Evolutionary conservation across 495 filamentous ascomycete species (phyloP), one percentile per base, ranked within the genome.

Genomic region (Hypoxylon cercidicola): DNA sequence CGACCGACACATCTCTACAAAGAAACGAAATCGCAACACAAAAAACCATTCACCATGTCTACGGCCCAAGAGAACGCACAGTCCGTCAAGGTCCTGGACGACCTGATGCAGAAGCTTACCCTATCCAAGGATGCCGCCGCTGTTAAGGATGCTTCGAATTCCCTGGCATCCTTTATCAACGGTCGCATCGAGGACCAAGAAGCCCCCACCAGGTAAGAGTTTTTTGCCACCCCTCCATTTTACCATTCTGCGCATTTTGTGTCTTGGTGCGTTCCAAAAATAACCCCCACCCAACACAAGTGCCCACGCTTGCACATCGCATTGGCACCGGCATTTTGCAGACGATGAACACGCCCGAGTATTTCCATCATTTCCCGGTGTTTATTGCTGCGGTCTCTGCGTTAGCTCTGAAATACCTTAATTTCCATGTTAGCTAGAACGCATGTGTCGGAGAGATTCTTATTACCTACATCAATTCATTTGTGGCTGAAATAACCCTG

Each of bases 91-190:
- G 73, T 83, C 40, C 74, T 83, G 49, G 79, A 83, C 40, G 81
- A 83, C 61, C 74, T 83, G 43, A 79, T 83, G 76, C 73, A 81
- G 66, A 80, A 82, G 77, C 80, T 83, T 70, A 80, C 75, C 64
- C 66, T 83, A 69, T 79, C 80, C 68, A 82, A 81, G 67, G 81
- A 83, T 68, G 79, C 80, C 20, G 77, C 74, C 46, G 75, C 77
- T 51, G 69, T 76, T 68, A 83, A 83, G 77, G 77, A 82, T 46
- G 74, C 81, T 23, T 75, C 81, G 25, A 64, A 52, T 46, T 73
- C 75, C 9, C 41, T 83, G 45, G 81, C 81, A n/a, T 73, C 78
- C 11, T 83, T 83, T 74, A 81, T 83, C 73, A 82, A 83, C 72
- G 81, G 81, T 64, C 73, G 74, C 68, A 81, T 81, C 56, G 75